Evolutionary conservation across 2,329 filamentous ascomycete species (phyloP), one percentile per base, ranked within the genome.

Genomic region (Colletotrichum sidae): DNA sequence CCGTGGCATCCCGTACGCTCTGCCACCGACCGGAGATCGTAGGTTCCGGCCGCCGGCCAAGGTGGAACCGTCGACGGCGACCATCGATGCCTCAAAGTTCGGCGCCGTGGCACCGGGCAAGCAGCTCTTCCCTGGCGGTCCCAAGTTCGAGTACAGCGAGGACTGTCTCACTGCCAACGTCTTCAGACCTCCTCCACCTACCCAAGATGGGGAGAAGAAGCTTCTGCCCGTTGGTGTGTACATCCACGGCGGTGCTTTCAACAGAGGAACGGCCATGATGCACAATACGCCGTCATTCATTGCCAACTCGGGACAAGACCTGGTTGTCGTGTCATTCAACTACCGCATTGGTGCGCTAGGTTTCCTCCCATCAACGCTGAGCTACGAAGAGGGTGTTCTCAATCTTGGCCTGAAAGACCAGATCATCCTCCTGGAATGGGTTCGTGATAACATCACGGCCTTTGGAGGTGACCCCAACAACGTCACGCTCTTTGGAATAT

Each of bases 341-440:
- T 88, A 92, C 75, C 83, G 90, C 9, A 82, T 92, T 50, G 88
- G 88, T 2, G 84, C 87, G 4, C 80, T 93, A 71, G 92, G 92
- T 0, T 93, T 95, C 76, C 75, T 92, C 34, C 84, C 86, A 8
- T 88, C 83, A 13, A 74, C 76, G 11, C 70, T 86, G 65, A 82
- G 86, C 39, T 79, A 81, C 11, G 83, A 83, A 44, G 83, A 83
- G 58, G 88, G 86, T 0, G 70, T 85, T 41, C 77, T 90, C 55
- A 93, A 93, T 70, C 76, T 90, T 17, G 90, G 90, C 1, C 76
- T 92, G 65, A 82, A 82, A 68, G 90, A 92, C 71, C 88, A 91
- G 74, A 80, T 84, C 63, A 71, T 84, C 11, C 79, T 86, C 8
- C 78, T 91, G n/a, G 76, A 81, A 62, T 92, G 89, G 89, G 83